Percentiles rank a stretch among this genome's conserved stretches.
Evolutionary conservation across 371 early-diverging fungal genomes (phyloP).

Genomic region (Coemansia sp.): DNA sequence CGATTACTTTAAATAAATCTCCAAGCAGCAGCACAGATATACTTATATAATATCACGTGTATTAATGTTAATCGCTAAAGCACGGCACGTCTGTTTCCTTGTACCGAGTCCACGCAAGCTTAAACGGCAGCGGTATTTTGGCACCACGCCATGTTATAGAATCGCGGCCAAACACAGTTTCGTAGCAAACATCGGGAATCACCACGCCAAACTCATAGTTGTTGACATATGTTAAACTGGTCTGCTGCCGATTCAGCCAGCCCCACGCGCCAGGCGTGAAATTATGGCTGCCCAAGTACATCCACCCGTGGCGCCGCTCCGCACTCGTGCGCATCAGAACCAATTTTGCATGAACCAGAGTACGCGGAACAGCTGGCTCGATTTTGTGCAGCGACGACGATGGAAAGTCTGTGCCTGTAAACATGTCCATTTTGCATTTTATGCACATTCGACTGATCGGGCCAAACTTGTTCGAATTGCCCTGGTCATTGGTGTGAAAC

Average conservation of each 20-base stretch:
- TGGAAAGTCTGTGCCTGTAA: slow-evolving; percentile 14
- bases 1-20: not conserved
- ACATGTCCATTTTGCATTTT: slow-evolving; percentile 20
- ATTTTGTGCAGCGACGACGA: slow-evolving; percentile 14
- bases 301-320: slow-evolving; percentile 26
- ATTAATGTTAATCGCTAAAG: not conserved
- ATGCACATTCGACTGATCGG: slow-evolving; percentile 13
- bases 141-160: slow-evolving; percentile 17
- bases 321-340: slow-evolving; percentile 21
- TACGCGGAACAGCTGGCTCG: slow-evolving; percentile 8
- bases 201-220: slow-evolving; percentile 49
- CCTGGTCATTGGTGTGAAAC: slow-evolving; percentile 33
- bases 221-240: slow-evolving; percentile 9
- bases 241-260: not conserved
- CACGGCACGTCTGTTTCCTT: slow-evolving; percentile 22
- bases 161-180: slow-evolving; percentile 21
- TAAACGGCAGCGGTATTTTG: slow-evolving; percentile 43
- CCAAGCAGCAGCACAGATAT: not conserved
- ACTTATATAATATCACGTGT: slow-evolving; percentile 11
- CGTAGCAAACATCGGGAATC: slow-evolving; percentile 17
- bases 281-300: slow-evolving; percentile 51
- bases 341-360: slow-evolving; percentile 40
- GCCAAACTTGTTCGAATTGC: slow-evolving; percentile 26
- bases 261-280: slow-evolving; percentile 51
- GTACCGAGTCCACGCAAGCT: slow-evolving; percentile 34